These are phyloP conservation scores for Gynostemma pentaphyllum DNA, from an alignment of 306 rosid genomes.

Conservation along the genomic window DNA sequence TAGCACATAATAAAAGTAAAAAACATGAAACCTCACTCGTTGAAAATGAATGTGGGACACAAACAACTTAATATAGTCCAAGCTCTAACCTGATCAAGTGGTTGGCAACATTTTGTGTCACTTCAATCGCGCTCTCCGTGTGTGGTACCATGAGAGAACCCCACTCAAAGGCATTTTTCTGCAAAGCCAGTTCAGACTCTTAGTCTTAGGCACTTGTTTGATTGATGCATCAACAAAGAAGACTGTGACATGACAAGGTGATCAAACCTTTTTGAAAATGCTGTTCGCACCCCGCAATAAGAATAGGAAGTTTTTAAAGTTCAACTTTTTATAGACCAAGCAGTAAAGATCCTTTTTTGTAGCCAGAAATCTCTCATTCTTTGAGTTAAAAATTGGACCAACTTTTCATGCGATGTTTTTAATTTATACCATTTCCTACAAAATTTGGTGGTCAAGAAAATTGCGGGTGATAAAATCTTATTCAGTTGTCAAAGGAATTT, in stretches of 20 bases:
- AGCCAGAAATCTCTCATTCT: not conserved
- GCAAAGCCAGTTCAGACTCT: not conserved
- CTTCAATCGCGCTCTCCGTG: conserved; percentile 72
- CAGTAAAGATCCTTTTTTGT: not conserved
- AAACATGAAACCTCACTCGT: not conserved
- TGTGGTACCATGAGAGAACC: conserved; percentile 49
- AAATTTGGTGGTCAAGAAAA: not conserved
- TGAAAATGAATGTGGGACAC: not conserved
- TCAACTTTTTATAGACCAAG: too few species aligned
- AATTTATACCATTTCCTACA: not conserved
- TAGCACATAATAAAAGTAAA: not conserved
- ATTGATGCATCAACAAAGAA: not conserved
- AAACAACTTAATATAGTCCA: not conserved
- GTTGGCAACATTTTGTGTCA: conserved; percentile 63
- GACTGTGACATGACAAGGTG: not conserved
- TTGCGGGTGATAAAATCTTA: not conserved
- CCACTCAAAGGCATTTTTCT: conserved; percentile 97
- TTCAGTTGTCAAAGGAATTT: too few species aligned
- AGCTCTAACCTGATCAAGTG: conserved; percentile 71
- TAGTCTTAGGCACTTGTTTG: not conserved
- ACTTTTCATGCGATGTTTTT: not conserved
- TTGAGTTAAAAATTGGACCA: not conserved
- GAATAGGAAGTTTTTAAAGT: too few species aligned
- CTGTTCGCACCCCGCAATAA: too few species aligned
- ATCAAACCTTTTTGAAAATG: too few species aligned